These are phyloP conservation scores for Lactuca saligna DNA, from an alignment of 129 eudicot genomes.

Conservation along the genomic window DNA sequence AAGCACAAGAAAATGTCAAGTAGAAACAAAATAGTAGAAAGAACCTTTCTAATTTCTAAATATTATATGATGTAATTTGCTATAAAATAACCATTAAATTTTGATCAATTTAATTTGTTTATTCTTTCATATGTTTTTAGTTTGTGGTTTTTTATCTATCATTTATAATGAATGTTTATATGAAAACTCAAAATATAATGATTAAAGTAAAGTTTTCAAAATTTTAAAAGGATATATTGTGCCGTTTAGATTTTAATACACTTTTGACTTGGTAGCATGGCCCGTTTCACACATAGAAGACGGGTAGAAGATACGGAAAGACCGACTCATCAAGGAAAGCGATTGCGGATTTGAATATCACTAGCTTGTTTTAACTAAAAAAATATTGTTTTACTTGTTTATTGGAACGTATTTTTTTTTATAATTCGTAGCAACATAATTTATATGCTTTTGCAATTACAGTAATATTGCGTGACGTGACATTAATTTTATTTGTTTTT, in stretches of 20 bases:
- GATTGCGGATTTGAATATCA: neutral
- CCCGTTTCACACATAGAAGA: slow-evolving; percentile 20
- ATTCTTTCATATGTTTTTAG: neutral
- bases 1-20: too few relatives aligned
- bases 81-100: neutral
- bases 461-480: too few relatives aligned
- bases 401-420: too few relatives aligned
- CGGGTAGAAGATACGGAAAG: neutral
- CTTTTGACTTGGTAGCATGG: slow-evolving; percentile 12
- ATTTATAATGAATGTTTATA: neutral
- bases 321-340: slow-evolving; percentile 9
- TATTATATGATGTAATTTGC: neutral
- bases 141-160: neutral
- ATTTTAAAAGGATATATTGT: neutral
- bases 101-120: neutral
- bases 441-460: too few relatives aligned
- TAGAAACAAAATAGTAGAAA: too few relatives aligned
- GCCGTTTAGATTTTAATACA: neutral
- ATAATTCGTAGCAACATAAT: too few relatives aligned
- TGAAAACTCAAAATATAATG: neutral
- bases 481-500: too few relatives aligned
- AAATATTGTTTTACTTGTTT: too few relatives aligned
- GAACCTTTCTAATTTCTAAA: too few relatives aligned
- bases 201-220: neutral
- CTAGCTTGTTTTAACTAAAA: too few relatives aligned